phyloP scores from a whole-genome alignment of 2,329 filamentous ascomycete species.

The Colletotrichum nymphaeae region DNA sequence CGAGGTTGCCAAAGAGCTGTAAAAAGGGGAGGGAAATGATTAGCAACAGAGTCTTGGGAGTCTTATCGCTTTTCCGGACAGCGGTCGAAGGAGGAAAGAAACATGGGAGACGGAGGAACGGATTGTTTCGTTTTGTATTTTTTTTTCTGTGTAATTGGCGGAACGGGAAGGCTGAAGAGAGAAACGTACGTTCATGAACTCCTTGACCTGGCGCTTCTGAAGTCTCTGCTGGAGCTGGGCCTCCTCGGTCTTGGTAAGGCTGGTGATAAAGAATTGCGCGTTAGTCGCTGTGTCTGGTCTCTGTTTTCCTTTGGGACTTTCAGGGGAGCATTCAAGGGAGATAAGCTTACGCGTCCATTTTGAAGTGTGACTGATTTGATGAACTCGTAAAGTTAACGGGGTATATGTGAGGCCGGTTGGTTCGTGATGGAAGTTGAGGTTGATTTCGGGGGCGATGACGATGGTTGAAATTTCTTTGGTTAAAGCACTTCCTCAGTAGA shows the following conservation, averaged over 20 bases:
- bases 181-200: constrained; percentile 91
- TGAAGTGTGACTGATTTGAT: background rate
- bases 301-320: constrained; percentile 12
- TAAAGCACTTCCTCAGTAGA: background rate
- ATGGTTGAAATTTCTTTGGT: constrained; percentile 37
- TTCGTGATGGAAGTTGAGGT: background rate
- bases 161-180: constrained; percentile 33
- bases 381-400: background rate
- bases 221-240: constrained; percentile 94
- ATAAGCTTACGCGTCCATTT: constrained; percentile 40
- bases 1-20: constrained; percentile 73
- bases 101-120: background rate
- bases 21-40: constrained; percentile 1
- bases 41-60: background rate
- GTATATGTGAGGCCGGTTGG: background rate
- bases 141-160: constrained; percentile 39
- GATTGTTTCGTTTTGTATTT: too few relatives aligned
- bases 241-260: constrained; percentile 83
- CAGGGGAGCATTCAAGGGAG: constrained; percentile 22
- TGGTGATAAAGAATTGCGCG: constrained; percentile 39
- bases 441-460: constrained; percentile 31
- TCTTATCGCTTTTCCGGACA: background rate
- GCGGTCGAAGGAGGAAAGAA: background rate
- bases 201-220: constrained; percentile 98
- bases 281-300: constrained; percentile 30